A percentile compares a stretch with the other conserved stretches of the same genome.
Conservation (phyloP, 306 rosid genomes). For the Inga leiocalycina region DNA sequence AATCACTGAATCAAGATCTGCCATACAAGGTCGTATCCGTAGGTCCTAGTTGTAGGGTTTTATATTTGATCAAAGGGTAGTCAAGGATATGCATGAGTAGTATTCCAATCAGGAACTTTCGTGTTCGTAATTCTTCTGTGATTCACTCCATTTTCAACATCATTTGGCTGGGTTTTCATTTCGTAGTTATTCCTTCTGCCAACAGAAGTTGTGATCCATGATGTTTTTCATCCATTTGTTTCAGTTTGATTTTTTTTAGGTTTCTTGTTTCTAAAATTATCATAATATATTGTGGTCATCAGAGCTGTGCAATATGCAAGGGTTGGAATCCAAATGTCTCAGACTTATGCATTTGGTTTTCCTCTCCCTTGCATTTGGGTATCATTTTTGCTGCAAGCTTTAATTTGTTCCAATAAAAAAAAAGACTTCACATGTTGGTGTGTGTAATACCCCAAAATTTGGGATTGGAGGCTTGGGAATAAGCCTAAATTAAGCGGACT, state of each 20-base stretch:
- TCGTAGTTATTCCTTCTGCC: not conserved
- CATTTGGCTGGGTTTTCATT: not conserved
- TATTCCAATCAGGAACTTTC: not conserved
- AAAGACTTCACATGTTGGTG: no score
- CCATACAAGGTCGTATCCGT: no score
- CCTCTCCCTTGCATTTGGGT: no score
- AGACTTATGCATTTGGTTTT: not conserved
- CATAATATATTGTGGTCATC: not conserved
- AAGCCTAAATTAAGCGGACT: no score
- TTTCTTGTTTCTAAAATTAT: not conserved
- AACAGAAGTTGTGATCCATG: not conserved
- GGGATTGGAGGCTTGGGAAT: no score
- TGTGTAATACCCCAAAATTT: no score
- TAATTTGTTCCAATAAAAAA: not conserved
- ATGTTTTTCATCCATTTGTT: not conserved
- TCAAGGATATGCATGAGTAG: no score
- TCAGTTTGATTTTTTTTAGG: not conserved
- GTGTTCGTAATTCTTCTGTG: not conserved
- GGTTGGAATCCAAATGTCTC: not conserved
- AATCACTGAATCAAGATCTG: no score
- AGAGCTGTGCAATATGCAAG: not conserved
- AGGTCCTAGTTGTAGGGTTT: no score
- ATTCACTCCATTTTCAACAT: not conserved
- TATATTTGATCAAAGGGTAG: no score
- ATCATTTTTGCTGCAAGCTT: not conserved